These are phyloP conservation scores for Toxicodendron radicans DNA, from an alignment of 345 rosid species.

Conservation along the genomic window DNA sequence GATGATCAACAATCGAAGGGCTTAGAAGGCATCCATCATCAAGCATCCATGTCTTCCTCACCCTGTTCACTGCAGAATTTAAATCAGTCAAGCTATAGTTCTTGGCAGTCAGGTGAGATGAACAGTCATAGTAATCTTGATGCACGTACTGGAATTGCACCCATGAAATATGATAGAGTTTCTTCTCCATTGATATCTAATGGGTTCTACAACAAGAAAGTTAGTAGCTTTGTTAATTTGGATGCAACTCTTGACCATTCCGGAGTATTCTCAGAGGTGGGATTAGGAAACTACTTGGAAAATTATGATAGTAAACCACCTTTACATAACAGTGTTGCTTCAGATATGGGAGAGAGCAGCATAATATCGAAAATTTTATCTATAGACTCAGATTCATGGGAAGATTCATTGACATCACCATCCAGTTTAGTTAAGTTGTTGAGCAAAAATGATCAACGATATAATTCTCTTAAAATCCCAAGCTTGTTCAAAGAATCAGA, in stretches of 20 bases:
- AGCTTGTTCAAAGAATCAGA: conserved; percentile 43
- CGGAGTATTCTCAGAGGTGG: conserved; percentile 19
- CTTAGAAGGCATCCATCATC: conserved; percentile 13
- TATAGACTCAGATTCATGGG: conserved; percentile 73
- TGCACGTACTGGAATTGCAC: conserved; percentile 26
- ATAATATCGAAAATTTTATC: conserved; percentile 72
- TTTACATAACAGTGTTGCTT: conserved; percentile 18
- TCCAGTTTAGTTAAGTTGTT: conserved; percentile 48
- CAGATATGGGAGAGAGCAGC: conserved; percentile 58
- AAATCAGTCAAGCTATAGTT: conserved; percentile 18
- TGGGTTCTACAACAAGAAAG: conserved; percentile 28
- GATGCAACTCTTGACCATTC: conserved; percentile 23
- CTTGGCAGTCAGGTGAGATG: conserved; percentile 24
- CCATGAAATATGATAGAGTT: conserved; percentile 15
- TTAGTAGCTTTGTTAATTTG: conserved; percentile 22
- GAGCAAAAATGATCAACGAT: conserved; percentile 39
- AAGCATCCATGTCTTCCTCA: conserved; percentile 16
- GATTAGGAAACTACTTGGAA: conserved; percentile 23
- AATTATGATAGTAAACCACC: conserved; percentile 14
- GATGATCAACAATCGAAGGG: conserved; percentile 18
- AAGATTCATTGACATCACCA: conserved; percentile 65
- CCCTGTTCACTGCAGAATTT: conserved; percentile 32
- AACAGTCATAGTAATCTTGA: conserved; percentile 28
- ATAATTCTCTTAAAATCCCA: conserved; percentile 32
- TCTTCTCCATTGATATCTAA: conserved; percentile 19